A percentile compares a stretch with the other conserved stretches of the same genome.
These are phyloP conservation scores for Ambrosiella cleistominuta DNA, from an alignment of 2,329 filamentous ascomycete genomes.

Conservation along the genomic window DNA sequence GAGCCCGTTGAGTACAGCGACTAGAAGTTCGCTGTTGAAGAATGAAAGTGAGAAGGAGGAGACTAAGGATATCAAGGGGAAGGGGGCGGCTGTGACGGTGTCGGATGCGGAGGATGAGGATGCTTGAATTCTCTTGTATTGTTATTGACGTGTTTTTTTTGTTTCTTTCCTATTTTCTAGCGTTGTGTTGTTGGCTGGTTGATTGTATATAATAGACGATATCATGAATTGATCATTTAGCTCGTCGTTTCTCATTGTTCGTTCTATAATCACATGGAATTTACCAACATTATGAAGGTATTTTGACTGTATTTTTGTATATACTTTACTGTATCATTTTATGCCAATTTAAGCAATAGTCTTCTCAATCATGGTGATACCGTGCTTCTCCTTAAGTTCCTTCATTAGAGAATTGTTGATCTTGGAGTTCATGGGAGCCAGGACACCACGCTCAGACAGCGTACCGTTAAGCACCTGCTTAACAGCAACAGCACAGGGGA, in stretches of 20 bases:
- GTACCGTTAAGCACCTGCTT: constrained; percentile 62
- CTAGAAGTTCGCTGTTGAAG: constrained; percentile 11
- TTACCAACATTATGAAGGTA: neutral
- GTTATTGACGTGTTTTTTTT: neutral
- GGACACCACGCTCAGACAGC: constrained; percentile 52
- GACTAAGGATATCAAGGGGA: constrained; percentile 21
- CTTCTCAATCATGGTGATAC: constrained; percentile 57
- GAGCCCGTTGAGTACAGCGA: constrained; percentile 7
- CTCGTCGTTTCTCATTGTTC: too few relatives aligned
- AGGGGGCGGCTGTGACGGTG: constrained; percentile 29
- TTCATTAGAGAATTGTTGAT: constrained; percentile 59
- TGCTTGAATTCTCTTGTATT: neutral
- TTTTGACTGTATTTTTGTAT: constrained; percentile 1
- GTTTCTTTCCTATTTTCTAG: neutral
- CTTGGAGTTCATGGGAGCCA: constrained; percentile 59
- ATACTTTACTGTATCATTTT: neutral
- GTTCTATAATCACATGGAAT: too few relatives aligned
- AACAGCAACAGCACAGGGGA: constrained; percentile 48
- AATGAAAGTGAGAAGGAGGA: constrained; percentile 19
- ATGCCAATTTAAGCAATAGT: constrained; percentile 23
- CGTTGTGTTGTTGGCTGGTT: neutral
- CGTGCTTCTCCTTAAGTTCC: constrained; percentile 62
- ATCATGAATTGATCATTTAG: too few relatives aligned
- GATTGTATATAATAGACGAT: neutral
- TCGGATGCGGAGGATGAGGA: constrained; percentile 22